Conservation (phyloP, 2,329 filamentous ascomycete species). For the Chlorencoelia australis region DNA sequence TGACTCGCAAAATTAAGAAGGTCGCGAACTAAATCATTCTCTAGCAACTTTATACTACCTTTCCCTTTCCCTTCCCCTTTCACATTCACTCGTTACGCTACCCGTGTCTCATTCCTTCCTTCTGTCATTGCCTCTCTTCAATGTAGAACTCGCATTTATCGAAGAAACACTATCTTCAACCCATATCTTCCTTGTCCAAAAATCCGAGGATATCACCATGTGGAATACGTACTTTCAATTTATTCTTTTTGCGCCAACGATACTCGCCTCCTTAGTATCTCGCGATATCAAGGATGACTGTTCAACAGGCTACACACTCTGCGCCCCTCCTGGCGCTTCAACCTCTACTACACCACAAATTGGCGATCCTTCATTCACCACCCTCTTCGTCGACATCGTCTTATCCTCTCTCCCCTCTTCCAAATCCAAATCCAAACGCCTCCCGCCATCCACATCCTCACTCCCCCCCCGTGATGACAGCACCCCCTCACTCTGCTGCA, state of each 20-base stretch:
- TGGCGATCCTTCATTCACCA: constrained; percentile 20
- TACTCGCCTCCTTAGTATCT: constrained; percentile 1
- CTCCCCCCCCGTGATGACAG: constrained; percentile 1
- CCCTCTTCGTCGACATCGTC: constrained; percentile 26
- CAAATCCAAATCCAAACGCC: constrained; percentile 12
- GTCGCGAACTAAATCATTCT: no score
- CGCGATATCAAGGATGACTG: constrained; percentile 10
- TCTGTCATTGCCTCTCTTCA: no score
- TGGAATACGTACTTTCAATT: no score
- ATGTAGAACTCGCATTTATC: no score
- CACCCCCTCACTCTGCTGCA: constrained; percentile 21
- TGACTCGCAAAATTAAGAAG: no score
- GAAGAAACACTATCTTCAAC: no score
- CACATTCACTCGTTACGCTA: no score
- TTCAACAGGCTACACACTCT: constrained; percentile 22
- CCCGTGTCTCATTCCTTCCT: no score
- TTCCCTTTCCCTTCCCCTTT: no score
- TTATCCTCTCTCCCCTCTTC: constrained; percentile 21
- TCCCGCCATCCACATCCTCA: not conserved
- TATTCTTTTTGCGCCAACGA: constrained; percentile 4
- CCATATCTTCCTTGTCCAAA: no score
- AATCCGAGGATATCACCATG: no score
- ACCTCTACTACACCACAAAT: constrained; percentile 21
- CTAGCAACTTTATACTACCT: no score
- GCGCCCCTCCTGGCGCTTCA: constrained; percentile 25